Conservation (phyloP, 2,329 filamentous ascomycete genomes). For the Diaporthe velutina region DNA sequence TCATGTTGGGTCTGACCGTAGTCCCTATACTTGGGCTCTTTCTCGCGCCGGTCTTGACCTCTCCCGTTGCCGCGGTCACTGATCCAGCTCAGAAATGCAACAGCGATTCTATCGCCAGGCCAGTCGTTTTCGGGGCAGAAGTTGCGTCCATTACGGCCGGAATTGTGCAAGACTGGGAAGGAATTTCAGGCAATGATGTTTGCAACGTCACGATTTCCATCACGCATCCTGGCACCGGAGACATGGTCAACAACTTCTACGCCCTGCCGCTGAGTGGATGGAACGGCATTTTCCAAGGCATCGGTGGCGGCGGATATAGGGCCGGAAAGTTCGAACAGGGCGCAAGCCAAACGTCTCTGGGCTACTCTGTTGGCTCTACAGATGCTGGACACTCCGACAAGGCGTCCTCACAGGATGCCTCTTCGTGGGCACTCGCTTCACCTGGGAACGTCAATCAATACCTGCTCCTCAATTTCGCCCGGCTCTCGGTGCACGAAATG, state of each 20-base stretch:
- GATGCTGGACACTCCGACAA: not conserved
- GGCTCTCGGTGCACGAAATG: not conserved
- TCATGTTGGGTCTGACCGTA: not conserved
- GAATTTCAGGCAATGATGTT: not conserved
- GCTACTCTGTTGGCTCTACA: not conserved
- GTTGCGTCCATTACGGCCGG: not conserved
- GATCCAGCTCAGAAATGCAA: not conserved
- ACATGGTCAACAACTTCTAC: not conserved
- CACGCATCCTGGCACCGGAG: not conserved
- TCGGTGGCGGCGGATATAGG: not conserved
- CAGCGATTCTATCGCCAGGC: not conserved
- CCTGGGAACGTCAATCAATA: not conserved
- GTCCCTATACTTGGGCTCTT: not conserved
- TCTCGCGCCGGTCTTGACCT: not conserved
- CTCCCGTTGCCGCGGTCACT: not conserved
- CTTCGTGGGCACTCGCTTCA: not conserved
- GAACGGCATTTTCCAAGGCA: not conserved
- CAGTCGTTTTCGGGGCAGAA: not conserved
- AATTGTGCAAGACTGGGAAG: not conserved
- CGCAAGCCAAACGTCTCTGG: not conserved
- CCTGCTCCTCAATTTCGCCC: not conserved
- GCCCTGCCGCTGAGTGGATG: not conserved
- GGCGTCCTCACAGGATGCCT: not conserved
- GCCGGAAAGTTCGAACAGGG: not conserved
- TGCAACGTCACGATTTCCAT: not conserved